Conservation (phyloP, 2,329 filamentous ascomycete genomes). For the Calonectria hawksworthii region DNA sequence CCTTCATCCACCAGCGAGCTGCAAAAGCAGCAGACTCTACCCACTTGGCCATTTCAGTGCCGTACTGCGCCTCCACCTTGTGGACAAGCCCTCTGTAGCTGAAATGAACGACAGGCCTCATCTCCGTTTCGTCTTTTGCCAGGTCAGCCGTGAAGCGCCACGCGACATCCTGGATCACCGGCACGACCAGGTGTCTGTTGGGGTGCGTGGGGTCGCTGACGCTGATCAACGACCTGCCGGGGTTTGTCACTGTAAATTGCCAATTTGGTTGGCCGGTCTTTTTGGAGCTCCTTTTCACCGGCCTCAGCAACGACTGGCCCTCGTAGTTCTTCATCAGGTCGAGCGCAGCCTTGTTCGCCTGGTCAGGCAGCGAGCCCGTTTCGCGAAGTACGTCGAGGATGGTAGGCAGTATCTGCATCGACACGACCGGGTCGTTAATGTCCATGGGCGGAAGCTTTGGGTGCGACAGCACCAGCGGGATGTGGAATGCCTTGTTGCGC, state of each 20-base stretch:
- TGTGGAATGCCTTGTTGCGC: constrained; percentile 43
- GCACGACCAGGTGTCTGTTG: background rate
- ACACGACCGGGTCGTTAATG: constrained; percentile 42
- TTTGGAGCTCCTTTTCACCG: constrained; percentile 25
- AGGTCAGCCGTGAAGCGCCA: background rate
- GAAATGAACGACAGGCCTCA: background rate
- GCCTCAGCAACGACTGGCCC: constrained; percentile 44
- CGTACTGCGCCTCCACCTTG: background rate
- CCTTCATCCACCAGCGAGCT: background rate
- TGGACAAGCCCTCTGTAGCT: background rate
- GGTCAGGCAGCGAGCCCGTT: constrained; percentile 40
- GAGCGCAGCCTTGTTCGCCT: constrained; percentile 29
- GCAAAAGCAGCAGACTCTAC: background rate
- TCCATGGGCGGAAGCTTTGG: constrained; percentile 43
- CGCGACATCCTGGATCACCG: background rate
- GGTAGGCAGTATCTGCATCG: constrained; percentile 46
- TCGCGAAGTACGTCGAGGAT: constrained; percentile 48
- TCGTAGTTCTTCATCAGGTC: constrained; percentile 44
- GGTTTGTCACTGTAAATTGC: constrained; percentile 15
- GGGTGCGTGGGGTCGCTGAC: background rate
- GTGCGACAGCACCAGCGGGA: constrained; percentile 48
- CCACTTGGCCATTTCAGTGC: background rate
- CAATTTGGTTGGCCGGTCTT: constrained; percentile 36
- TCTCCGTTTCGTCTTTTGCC: background rate
- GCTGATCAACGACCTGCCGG: background rate